phyloP scores from a whole-genome alignment of 345 rosid genomes.

The Iberis pinnata region DNA sequence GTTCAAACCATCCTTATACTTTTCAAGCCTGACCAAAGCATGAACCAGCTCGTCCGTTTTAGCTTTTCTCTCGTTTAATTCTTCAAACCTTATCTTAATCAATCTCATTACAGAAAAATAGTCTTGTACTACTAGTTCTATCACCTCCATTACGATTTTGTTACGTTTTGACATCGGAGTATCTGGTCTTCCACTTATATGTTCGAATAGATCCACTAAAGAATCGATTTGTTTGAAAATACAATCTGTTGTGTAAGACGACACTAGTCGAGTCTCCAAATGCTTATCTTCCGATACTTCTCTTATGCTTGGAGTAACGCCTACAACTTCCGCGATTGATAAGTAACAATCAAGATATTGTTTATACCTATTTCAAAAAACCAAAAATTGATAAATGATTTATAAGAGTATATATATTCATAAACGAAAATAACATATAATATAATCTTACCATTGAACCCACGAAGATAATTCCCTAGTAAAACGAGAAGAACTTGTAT shows the following conservation, averaged over 20 bases:
- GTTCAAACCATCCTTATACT: neutral
- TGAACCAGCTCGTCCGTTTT: neutral
- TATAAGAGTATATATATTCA: too few species aligned
- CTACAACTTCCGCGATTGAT: conserved; percentile 8
- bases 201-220: conserved; percentile 13
- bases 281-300: conserved; percentile 1
- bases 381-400: too few species aligned
- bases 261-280: conserved; percentile 11
- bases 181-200: conserved; percentile 10
- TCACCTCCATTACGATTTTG: neutral
- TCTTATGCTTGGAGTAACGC: conserved; percentile 7
- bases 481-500: conserved; percentile 14
- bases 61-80: conserved; percentile 11
- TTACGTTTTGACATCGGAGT: neutral
- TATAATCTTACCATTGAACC: conserved; percentile 18
- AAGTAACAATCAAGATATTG: conserved; percentile 16
- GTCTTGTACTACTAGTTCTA: conserved; percentile 9
- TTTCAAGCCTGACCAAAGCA: conserved; percentile 11
- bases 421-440: too few species aligned
- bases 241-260: conserved; percentile 1
- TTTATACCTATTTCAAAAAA: conserved; percentile 23
- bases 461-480: conserved; percentile 18
- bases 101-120: conserved; percentile 12
- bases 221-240: conserved; percentile 15
- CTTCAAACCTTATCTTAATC: conserved; percentile 19